phyloP scores from a whole-genome alignment of 371 early-diverging fungal genomes.

The Zopfochytrium polystomum region DNA sequence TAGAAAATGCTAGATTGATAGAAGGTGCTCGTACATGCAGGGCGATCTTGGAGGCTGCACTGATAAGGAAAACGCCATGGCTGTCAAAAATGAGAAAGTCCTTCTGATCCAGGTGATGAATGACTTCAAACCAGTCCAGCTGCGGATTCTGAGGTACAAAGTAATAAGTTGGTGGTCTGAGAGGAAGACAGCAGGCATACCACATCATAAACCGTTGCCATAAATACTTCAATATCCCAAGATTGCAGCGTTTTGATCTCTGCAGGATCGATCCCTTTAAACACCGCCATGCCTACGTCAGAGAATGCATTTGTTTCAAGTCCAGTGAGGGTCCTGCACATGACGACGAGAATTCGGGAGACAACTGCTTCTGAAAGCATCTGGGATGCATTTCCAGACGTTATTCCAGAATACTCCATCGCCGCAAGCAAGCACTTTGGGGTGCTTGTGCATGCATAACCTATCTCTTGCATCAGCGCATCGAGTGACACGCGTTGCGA shows the following conservation, averaged over 20 bases:
- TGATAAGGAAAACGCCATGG: constrained; percentile 62
- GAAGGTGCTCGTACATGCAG: too few relatives aligned
- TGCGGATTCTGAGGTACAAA: constrained; percentile 43
- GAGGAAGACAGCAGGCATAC: too few relatives aligned
- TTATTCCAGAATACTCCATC: not conserved
- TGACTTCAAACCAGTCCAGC: constrained; percentile 64
- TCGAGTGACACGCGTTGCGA: constrained; percentile 5
- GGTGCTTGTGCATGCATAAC: not conserved
- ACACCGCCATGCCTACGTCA: constrained; percentile 15
- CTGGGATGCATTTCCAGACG: not conserved
- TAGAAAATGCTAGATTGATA: too few relatives aligned
- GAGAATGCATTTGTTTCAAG: constrained; percentile 25
- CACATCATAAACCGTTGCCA: constrained; percentile 52
- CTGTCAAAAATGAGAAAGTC: constrained; percentile 66
- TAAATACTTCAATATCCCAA: constrained; percentile 72
- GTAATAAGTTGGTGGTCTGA: too few relatives aligned
- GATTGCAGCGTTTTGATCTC: constrained; percentile 28
- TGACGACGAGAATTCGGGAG: constrained; percentile 3
- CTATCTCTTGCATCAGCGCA: not conserved
- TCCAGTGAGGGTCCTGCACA: constrained; percentile 50
- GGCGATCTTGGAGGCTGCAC: constrained; percentile 61
- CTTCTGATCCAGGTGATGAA: constrained; percentile 65
- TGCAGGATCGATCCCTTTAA: constrained; percentile 16
- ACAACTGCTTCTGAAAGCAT: not conserved
- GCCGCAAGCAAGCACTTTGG: not conserved